These are phyloP conservation scores for Rutstroemia sp. DNA, from an alignment of 2,329 filamentous ascomycete genomes.

Conservation along the genomic window DNA sequence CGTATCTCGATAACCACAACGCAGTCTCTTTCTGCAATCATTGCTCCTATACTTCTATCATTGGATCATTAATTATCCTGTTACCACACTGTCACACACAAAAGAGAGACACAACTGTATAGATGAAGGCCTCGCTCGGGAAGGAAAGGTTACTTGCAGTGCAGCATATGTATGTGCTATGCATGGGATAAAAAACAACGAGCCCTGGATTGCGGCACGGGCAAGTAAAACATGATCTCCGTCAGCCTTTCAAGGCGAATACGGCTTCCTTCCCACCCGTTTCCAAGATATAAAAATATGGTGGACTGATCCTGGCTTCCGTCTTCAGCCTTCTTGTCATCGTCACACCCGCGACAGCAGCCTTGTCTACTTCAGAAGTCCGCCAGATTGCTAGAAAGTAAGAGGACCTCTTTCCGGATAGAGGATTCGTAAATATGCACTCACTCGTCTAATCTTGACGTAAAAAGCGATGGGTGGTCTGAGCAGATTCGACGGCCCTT, in stretches of 20 bases:
- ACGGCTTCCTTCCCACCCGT: background rate
- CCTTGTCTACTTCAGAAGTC: no score
- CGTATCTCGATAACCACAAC: background rate
- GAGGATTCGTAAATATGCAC: background rate
- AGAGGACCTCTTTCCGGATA: background rate
- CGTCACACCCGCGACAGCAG: background rate
- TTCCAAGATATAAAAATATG: background rate
- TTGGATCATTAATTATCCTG: background rate
- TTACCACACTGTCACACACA: background rate
- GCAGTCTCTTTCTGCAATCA: background rate
- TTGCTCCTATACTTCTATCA: background rate
- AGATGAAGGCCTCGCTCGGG: slow-evolving; percentile 3
- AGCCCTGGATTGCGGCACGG: background rate
- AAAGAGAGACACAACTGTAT: background rate
- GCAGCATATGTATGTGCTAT: background rate
- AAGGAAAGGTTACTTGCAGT: slow-evolving; percentile 3
- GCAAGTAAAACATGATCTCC: slow-evolving; percentile 2
- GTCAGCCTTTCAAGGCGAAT: slow-evolving; percentile 9
- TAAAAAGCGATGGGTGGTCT: background rate
- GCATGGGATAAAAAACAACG: background rate
- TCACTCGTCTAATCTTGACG: background rate
- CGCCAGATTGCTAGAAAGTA: no score
- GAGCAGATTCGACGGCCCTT: background rate
- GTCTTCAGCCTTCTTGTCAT: background rate
- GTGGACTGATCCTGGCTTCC: background rate